Percentiles rank a stretch among this genome's conserved stretches.
Conservation (phyloP, 169 alveolate genomes). For the Cyclospora cayetanensis region DNA sequence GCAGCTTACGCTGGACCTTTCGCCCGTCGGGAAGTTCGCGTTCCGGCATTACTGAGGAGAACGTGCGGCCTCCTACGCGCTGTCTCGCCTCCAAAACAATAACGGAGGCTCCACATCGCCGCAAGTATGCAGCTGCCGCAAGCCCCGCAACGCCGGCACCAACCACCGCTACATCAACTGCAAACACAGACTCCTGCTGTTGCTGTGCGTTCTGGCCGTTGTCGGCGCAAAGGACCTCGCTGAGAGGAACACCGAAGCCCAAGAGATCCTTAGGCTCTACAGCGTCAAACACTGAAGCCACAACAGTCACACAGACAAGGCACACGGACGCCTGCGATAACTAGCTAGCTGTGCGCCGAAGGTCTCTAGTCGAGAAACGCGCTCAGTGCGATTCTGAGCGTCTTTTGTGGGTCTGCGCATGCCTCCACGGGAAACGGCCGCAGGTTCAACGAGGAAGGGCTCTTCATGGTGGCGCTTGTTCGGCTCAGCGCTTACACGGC, state of each 20-base stretch:
- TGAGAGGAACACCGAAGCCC: constrained; percentile 69
- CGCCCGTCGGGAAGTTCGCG: constrained; percentile 72
- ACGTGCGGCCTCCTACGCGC: constrained; percentile 75
- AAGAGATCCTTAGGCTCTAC: constrained; percentile 65
- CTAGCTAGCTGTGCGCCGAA: no score
- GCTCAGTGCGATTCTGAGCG: no score
- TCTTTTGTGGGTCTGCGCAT: no score
- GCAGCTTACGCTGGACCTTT: constrained; percentile 62
- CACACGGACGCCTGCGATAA: no score
- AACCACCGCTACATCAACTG: constrained; percentile 65
- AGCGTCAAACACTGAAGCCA: constrained; percentile 55
- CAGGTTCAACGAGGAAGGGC: no score
- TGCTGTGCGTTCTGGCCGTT: not conserved
- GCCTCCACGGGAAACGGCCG: no score
- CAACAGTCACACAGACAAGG: not conserved
- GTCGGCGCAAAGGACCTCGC: constrained; percentile 42
- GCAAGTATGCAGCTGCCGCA: constrained; percentile 73
- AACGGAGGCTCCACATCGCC: constrained; percentile 71
- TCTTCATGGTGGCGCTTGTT: no score
- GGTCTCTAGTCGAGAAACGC: no score
- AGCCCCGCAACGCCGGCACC: constrained; percentile 74
- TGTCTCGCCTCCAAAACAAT: constrained; percentile 63
- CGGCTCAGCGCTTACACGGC: no score
- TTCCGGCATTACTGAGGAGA: constrained; percentile 69
- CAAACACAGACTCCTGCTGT: constrained; percentile 30